Percentiles rank a stretch among this genome's conserved stretches.
Conservation (phyloP, 2,329 filamentous ascomycete genomes). For the Colletotrichum orbiculare region DNA sequence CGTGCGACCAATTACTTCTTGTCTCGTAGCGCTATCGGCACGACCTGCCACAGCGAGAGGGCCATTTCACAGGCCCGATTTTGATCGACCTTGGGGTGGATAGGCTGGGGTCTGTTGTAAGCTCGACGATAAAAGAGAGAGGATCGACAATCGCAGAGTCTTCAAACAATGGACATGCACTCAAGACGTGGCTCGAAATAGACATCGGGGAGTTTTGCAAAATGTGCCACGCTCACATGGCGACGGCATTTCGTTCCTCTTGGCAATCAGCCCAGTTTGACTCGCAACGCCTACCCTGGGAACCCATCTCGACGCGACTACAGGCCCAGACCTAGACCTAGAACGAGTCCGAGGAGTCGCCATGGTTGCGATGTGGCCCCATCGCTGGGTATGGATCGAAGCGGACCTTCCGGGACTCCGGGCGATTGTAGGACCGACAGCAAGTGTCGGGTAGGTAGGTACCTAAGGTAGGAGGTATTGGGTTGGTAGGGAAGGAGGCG, state of each 20-base stretch:
- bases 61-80: neutral
- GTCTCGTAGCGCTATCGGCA: slow-evolving; percentile 8
- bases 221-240: neutral
- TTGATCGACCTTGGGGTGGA: slow-evolving; percentile 6
- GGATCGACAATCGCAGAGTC: neutral
- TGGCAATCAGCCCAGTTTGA: slow-evolving; percentile 35
- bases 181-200: too few species aligned
- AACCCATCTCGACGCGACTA: neutral
- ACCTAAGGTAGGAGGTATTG: too few species aligned
- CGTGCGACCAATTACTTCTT: slow-evolving; percentile 13
- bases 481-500: too few species aligned
- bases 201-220: neutral
- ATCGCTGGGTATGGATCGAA: too few species aligned
- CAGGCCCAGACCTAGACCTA: neutral
- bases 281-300: neutral
- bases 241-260: slow-evolving; percentile 20
- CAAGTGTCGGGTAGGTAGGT: too few species aligned
- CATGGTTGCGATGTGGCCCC: too few species aligned
- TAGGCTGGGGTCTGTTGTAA: neutral
- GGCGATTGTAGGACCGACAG: too few species aligned
- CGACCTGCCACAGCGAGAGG: slow-evolving; percentile 25
- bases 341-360: too few species aligned
- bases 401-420: too few species aligned
- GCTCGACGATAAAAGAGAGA: too few species aligned
- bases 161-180: neutral